Evolutionary conservation across 306 rosid species (phyloP).

Genomic region (Hippophae tibetana): DNA sequence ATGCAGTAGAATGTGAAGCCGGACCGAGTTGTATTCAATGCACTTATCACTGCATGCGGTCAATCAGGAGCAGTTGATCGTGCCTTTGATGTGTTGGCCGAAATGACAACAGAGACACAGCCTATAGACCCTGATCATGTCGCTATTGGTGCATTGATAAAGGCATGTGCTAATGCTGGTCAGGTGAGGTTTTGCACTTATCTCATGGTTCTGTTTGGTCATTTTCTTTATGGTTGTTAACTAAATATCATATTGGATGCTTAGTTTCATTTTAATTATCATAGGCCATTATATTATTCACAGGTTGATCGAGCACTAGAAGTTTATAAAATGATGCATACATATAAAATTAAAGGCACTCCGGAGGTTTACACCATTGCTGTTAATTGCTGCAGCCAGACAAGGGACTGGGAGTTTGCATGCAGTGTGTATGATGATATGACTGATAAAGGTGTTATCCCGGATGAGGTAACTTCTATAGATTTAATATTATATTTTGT

Average conservation of each 20-base stretch:
- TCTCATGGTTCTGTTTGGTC: conserved; percentile 1
- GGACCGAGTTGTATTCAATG: conserved; percentile 98
- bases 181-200: conserved; percentile 47
- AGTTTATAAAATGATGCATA: conserved; percentile 68
- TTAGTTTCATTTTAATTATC: background rate
- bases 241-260: conserved; percentile 4
- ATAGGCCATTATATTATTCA: conserved; percentile 11
- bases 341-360: conserved; percentile 61
- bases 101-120: conserved; percentile 71
- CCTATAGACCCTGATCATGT: conserved; percentile 87
- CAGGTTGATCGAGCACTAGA: conserved; percentile 83
- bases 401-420: conserved; percentile 89
- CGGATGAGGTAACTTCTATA: conserved; percentile 64
- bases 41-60: conserved; percentile 94
- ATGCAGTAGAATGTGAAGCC: conserved; percentile 99
- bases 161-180: conserved; percentile 82
- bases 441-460: conserved; percentile 59
- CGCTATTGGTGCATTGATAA: conserved; percentile 82
- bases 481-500: background rate
- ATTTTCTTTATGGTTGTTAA: conserved; percentile 10
- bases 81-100: conserved; percentile 90
- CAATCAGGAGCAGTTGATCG: conserved; percentile 96
- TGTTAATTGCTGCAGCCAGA: conserved; percentile 71
- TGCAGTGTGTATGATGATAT: conserved; percentile 57
- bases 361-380: conserved; percentile 98